These are phyloP conservation scores for Microdochium nivale DNA, from an alignment of 2,329 filamentous ascomycete species.

Conservation along the genomic window DNA sequence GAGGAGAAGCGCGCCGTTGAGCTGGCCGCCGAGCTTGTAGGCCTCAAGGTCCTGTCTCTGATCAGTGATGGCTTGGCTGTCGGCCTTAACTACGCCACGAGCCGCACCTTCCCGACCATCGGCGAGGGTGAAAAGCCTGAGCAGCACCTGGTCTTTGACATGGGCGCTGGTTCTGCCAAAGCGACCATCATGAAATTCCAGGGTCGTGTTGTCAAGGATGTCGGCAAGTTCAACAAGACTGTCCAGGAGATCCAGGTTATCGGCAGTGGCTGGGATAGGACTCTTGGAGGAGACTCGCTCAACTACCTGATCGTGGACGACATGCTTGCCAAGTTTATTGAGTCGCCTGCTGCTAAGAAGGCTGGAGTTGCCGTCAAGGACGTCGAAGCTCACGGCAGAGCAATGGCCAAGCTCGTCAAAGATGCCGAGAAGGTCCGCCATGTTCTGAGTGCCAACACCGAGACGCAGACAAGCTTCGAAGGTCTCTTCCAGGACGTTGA, in stretches of 20 bases:
- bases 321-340: conserved; percentile 73
- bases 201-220: conserved; percentile 78
- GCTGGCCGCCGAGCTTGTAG: conserved; percentile 78
- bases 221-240: conserved; percentile 92
- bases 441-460: conserved; percentile 85
- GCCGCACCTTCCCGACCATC: conserved; percentile 77
- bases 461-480: conserved; percentile 75
- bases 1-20: conserved; percentile 85
- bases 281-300: conserved; percentile 80
- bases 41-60: conserved; percentile 74
- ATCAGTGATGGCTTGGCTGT: conserved; percentile 89
- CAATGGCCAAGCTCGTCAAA: conserved; percentile 85
- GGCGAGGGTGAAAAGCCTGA: conserved; percentile 80
- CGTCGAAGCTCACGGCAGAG: conserved; percentile 69
- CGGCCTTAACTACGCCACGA: conserved; percentile 90
- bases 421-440: conserved; percentile 83
- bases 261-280: conserved; percentile 80
- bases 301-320: conserved; percentile 85
- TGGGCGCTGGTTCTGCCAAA: conserved; percentile 92
- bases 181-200: conserved; percentile 88
- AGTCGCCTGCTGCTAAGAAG: conserved; percentile 59
- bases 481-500: conserved; percentile 85
- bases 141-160: conserved; percentile 90
- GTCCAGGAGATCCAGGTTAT: conserved; percentile 89
- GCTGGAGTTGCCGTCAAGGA: conserved; percentile 51